A percentile compares a stretch with the other conserved stretches of the same genome.
Conservation (phyloP, 768 basidiomycete species). For the Kwoniella sp. region DNA sequence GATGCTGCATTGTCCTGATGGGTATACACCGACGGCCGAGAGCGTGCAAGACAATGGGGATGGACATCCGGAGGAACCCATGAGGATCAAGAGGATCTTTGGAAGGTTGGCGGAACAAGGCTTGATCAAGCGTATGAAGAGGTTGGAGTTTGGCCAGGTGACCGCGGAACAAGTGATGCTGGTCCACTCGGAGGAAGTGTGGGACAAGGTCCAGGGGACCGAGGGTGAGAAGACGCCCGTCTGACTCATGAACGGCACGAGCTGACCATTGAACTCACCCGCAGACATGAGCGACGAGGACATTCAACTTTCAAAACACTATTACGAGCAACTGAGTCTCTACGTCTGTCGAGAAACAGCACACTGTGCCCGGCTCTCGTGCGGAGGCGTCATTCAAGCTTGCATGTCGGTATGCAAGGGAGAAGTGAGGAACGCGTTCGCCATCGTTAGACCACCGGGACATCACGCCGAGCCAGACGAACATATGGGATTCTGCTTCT, state of each 20-base stretch:
- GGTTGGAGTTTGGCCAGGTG: slow-evolving; percentile 69
- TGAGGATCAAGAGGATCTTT: slow-evolving; percentile 73
- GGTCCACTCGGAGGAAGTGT: slow-evolving; percentile 85
- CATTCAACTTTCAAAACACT: slow-evolving; percentile 67
- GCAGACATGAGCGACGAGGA: slow-evolving; percentile 71
- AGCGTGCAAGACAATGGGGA: slow-evolving; percentile 52
- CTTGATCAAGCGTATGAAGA: slow-evolving; percentile 67
- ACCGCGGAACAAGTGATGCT: slow-evolving; percentile 73
- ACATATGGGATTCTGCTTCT: slow-evolving; percentile 99
- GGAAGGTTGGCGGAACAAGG: slow-evolving; percentile 60
- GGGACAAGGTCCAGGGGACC: slow-evolving; percentile 81
- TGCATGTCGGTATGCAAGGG: slow-evolving; percentile 76
- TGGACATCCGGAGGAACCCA: slow-evolving; percentile 68
- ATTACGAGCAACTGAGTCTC: slow-evolving; percentile 86
- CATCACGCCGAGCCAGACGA: slow-evolving; percentile 98
- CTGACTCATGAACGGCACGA: too few relatives aligned
- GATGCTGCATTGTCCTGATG: slow-evolving; percentile 68
- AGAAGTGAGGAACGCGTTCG: slow-evolving; percentile 78
- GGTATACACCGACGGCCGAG: slow-evolving; percentile 37
- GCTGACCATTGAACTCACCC: neutral
- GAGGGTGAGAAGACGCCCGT: slow-evolving; percentile 58
- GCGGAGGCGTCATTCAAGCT: slow-evolving; percentile 91
- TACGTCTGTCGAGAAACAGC: slow-evolving; percentile 86
- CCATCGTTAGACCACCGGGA: slow-evolving; percentile 93
- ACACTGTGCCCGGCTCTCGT: slow-evolving; percentile 76